Base-by-base conservation (phyloP, 83 land plant species). In the Isoetes engelmannii region DNA sequence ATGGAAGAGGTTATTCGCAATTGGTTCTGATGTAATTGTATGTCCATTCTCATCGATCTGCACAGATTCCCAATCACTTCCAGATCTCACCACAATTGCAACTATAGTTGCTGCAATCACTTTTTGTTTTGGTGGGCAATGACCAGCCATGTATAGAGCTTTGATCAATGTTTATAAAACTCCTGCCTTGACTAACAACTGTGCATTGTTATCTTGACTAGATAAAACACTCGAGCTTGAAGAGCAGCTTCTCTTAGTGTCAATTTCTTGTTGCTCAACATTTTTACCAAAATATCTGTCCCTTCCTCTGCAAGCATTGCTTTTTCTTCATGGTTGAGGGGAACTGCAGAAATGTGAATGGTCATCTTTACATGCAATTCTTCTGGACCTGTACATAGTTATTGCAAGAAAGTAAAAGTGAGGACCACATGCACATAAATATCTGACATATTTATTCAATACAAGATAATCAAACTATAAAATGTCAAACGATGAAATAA, bases 191-290 rank as follows among this genome's bases (percentile, higher is more conserved):
- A 75, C 73, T 5, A 87, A 69, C 46, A 73, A 46, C 10, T 72
- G 77, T 4, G 72, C 75, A 62, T 70, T 82, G 17, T 77, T 69
- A 20, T 92, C 95, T 67, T 67, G 81, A 15, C 86, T 83, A 15
- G 99, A 92, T 41, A 95, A 78, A 75, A 85, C 88, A 45, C 89
- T 80, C 47, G 67, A 28, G 96, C 94, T 73, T 89, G 88, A 47
- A 95, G 72, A 18, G 92, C 84, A 67, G 89, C 83, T 63, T 85
- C 97, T 48, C 97, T 81, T 19, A 86, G 81, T 65, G 75, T 74
- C 61, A 78, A 64, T n/a, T 73, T 79, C 6, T 75, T 75, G 48
- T 72, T 78, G 7, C 69, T 61, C 5, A 79, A 73, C 86, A 87
- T 84, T 47, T 74, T 61, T 44, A 83, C 67, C 15, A 88, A 76